Percentiles rank a stretch among this genome's conserved stretches.
Conservation (phyloP, 2,329 filamentous ascomycete genomes). For the Penicillium sp. region DNA sequence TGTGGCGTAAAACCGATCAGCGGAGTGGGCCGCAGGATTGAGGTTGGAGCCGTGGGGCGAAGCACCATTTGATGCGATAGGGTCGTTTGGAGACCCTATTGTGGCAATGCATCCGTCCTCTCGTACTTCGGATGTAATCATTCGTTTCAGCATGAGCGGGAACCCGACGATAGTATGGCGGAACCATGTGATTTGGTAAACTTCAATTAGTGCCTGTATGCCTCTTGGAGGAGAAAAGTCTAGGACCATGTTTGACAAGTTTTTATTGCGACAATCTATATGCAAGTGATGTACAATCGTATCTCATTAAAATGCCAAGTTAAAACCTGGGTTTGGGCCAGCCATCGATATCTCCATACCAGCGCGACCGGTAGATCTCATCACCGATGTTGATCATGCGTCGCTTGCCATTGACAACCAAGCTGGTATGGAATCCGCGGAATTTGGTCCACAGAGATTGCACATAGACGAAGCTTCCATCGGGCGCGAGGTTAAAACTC, state of each 20-base stretch:
- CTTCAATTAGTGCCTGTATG: no score
- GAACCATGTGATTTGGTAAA: background rate
- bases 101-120: background rate
- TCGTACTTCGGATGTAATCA: background rate
- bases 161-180: background rate
- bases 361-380: slow-evolving; percentile 28
- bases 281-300: background rate
- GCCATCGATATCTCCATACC: slow-evolving; percentile 23
- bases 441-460: slow-evolving; percentile 22
- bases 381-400: slow-evolving; percentile 21
- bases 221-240: background rate
- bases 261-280: background rate
- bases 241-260: background rate
- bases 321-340: slow-evolving; percentile 23
- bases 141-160: background rate
- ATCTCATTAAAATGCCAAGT: background rate
- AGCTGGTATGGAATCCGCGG: slow-evolving; percentile 22
- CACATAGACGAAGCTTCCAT: slow-evolving; percentile 24
- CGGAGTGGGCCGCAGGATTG: background rate
- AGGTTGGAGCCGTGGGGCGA: background rate
- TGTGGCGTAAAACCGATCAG: background rate
- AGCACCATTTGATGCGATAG: background rate
- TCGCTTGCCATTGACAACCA: slow-evolving; percentile 18
- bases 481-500: slow-evolving; percentile 24
- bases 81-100: background rate